These are phyloP conservation scores for Wickerhamia fluorescens DNA, from an alignment of 805 yeast genomes.

Conservation along the genomic window DNA sequence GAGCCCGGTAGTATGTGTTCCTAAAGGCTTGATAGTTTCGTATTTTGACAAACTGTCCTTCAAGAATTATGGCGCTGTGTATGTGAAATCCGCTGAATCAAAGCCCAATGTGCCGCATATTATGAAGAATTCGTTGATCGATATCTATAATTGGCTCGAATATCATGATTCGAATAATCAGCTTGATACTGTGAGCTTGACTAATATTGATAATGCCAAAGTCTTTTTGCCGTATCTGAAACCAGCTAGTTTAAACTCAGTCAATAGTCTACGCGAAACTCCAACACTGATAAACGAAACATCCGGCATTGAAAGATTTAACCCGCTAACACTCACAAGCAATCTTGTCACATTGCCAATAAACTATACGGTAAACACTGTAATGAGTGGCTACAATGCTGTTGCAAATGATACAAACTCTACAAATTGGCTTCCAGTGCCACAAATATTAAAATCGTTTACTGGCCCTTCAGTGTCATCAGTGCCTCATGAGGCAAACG, in stretches of 20 bases:
- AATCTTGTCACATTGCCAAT: slow-evolving; percentile 33
- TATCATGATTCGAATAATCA: slow-evolving; percentile 22
- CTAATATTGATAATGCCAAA: slow-evolving; percentile 2
- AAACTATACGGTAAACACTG: slow-evolving; percentile 27
- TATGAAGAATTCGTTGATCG: slow-evolving; percentile 10
- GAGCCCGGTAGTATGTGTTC: slow-evolving; percentile 1
- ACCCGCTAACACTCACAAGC: slow-evolving; percentile 29
- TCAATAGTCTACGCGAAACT: too few species aligned
- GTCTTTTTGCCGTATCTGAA: slow-evolving; percentile 1
- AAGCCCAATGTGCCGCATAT: neutral
- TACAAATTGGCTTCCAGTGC: slow-evolving; percentile 7
- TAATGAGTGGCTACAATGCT: slow-evolving; percentile 17
- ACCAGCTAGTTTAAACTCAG: neutral
- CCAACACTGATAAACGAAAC: slow-evolving; percentile 5
- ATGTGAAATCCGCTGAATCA: slow-evolving; percentile 6
- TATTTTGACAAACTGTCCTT: slow-evolving; percentile 17
- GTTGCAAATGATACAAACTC: slow-evolving; percentile 1
- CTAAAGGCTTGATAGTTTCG: slow-evolving; percentile 21
- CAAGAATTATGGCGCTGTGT: slow-evolving; percentile 28
- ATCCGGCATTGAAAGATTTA: slow-evolving; percentile 21
- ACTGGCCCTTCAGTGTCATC: slow-evolving; percentile 1
- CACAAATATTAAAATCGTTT: slow-evolving; percentile 1
- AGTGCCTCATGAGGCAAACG: too few species aligned
- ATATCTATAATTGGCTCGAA: slow-evolving; percentile 27
- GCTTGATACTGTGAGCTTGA: slow-evolving; percentile 11